Percentiles rank a stretch among this genome's conserved stretches.
Evolutionary conservation across 2,329 filamentous ascomycete genomes (phyloP).

Genomic region (Exophiala xenobiotica): DNA sequence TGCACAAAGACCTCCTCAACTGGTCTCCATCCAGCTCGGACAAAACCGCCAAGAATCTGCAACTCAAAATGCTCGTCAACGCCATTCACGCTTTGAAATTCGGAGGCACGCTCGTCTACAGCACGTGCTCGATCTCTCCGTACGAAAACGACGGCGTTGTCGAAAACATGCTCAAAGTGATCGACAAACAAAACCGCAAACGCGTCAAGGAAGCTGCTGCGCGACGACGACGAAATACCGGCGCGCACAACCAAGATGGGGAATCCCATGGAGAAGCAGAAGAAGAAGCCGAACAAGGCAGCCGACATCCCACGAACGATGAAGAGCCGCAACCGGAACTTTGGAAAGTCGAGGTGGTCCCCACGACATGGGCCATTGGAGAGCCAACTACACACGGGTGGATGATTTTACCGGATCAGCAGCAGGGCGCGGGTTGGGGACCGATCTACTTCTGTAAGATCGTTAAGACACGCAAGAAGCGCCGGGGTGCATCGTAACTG

Average conservation of each 20-base stretch:
- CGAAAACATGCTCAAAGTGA: slow-evolving; percentile 2
- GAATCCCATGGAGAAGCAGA: neutral
- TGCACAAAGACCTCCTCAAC: slow-evolving; percentile 17
- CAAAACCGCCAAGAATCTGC: slow-evolving; percentile 14
- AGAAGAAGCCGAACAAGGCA: neutral
- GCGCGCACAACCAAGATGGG: neutral
- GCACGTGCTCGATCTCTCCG: slow-evolving; percentile 17
- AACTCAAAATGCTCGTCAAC: slow-evolving; percentile 12
- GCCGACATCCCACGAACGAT: neutral
- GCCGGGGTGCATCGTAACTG: too few species aligned
- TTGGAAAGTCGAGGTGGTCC: neutral
- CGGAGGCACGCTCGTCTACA: slow-evolving; percentile 15
- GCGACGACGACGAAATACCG: neutral
- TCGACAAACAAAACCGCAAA: neutral
- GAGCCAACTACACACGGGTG: neutral
- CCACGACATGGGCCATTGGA: neutral
- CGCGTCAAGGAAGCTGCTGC: neutral
- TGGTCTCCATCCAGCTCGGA: slow-evolving; percentile 17
- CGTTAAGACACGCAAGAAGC: neutral
- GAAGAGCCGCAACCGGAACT: neutral
- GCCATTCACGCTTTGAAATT: slow-evolving; percentile 13
- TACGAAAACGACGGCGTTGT: slow-evolving; percentile 20
- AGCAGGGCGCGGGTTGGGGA: neutral
- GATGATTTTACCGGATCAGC: neutral
- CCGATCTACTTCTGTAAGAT: neutral